A percentile compares a stretch with the other conserved stretches of the same genome.
These are phyloP conservation scores for Fagus crenata DNA, from an alignment of 306 rosid genomes.

Conservation along the genomic window DNA sequence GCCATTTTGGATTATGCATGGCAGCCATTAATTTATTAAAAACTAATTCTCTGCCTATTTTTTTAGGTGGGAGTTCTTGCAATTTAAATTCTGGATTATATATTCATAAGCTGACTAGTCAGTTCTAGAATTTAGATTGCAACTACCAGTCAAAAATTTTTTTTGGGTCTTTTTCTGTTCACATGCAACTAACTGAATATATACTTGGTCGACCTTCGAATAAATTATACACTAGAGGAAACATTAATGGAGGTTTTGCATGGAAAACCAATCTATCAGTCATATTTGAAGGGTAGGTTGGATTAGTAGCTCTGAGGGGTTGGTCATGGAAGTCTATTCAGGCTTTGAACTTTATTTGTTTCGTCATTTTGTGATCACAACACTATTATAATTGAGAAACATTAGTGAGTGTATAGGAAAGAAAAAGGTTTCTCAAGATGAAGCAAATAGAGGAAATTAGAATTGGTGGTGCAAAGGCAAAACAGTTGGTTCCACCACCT, in stretches of 20 bases:
- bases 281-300: conserved; percentile 49
- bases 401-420: not conserved
- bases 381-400: conserved; percentile 1
- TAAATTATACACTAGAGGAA: conserved; percentile 12
- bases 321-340: conserved; percentile 8
- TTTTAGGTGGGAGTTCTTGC: not conserved
- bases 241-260: conserved; percentile 5
- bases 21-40: not conserved
- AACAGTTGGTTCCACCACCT: conserved; percentile 22
- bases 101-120: not conserved
- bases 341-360: conserved; percentile 15
- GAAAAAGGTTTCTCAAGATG: conserved; percentile 23
- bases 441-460: conserved; percentile 14
- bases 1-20: too few species aligned
- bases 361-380: not conserved
- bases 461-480: conserved; percentile 29
- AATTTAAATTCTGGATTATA: not conserved
- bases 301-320: conserved; percentile 35
- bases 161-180: not conserved
- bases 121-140: not conserved
- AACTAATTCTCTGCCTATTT: not conserved
- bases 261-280: conserved; percentile 2
- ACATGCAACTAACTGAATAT: conserved; percentile 24
- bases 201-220: not conserved
- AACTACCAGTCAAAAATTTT: conserved; percentile 34